Percentiles rank a stretch among this genome's conserved stretches.
Conservation (phyloP, 2,329 filamentous ascomycete genomes). For the Diplocarpon mali region DNA sequence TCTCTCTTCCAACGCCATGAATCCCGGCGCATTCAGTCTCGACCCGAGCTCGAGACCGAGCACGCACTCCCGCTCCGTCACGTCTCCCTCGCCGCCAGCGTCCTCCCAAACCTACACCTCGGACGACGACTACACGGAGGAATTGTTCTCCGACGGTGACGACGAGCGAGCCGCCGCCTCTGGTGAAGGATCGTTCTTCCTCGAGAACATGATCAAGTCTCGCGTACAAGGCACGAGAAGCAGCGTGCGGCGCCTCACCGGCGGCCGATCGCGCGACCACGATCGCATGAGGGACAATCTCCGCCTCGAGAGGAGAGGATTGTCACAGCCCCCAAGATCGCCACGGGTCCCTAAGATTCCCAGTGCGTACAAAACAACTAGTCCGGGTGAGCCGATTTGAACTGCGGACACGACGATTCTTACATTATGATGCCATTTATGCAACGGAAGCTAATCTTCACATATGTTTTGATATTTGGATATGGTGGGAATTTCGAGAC, state of each 20-base stretch:
- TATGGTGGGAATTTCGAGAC: neutral
- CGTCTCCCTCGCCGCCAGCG: constrained; percentile 58
- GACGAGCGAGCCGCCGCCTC: constrained; percentile 31
- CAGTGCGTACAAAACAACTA: constrained; percentile 20
- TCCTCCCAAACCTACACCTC: constrained; percentile 52
- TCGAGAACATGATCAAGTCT: constrained; percentile 51
- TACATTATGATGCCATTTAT: constrained; percentile 1
- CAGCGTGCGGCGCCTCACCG: constrained; percentile 51
- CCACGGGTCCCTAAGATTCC: constrained; percentile 27
- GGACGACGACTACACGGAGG: constrained; percentile 65
- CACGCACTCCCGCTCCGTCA: constrained; percentile 68
- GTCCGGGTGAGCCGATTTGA: constrained; percentile 12
- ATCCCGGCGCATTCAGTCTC: constrained; percentile 43
- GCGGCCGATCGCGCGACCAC: constrained; percentile 32
- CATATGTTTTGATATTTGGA: neutral
- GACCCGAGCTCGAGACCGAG: constrained; percentile 27
- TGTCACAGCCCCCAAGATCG: constrained; percentile 23
- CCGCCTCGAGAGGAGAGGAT: constrained; percentile 21
- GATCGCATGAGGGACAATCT: constrained; percentile 25
- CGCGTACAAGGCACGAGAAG: constrained; percentile 45
- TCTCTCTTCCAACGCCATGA: constrained; percentile 49
- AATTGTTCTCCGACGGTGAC: constrained; percentile 71
- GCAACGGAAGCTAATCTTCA: neutral
- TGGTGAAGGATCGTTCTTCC: constrained; percentile 36
- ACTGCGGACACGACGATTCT: neutral